Evolutionary conservation across 2,329 filamentous ascomycete genomes (phyloP).

Genomic region (Didymellaceae sp.): DNA sequence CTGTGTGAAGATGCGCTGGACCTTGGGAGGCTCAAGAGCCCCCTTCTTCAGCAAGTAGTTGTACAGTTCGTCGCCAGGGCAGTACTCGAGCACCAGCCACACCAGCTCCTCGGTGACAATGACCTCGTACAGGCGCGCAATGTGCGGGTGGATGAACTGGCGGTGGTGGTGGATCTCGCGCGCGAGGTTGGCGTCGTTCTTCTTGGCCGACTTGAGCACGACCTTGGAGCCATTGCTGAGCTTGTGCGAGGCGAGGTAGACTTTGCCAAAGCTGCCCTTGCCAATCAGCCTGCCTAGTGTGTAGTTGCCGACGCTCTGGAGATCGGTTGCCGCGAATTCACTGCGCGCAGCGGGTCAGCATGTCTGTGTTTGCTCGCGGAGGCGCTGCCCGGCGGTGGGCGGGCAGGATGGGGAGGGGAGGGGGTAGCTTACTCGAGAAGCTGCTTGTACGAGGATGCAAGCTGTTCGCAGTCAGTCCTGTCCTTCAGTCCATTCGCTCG

Average conservation of each 20-base stretch:
- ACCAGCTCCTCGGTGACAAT: conserved; percentile 95
- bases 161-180: conserved; percentile 98
- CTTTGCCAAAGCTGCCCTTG: conserved; percentile 97
- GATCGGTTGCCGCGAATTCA: conserved; percentile 91
- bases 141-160: conserved; percentile 97
- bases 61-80: conserved; percentile 94
- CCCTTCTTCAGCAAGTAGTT: conserved; percentile 92
- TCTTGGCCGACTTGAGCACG: conserved; percentile 96
- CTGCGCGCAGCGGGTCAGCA: conserved; percentile 56
- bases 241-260: conserved; percentile 94
- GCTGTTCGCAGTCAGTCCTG: conserved; percentile 59
- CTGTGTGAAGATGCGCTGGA: conserved; percentile 95
- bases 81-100: conserved; percentile 97
- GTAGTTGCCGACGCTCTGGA: conserved; percentile 94
- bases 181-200: conserved; percentile 92
- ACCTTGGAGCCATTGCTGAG: conserved; percentile 99
- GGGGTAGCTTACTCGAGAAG: conserved; percentile 91
- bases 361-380: conserved; percentile 1
- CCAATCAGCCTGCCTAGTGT: conserved; percentile 89
- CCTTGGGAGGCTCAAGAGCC: conserved; percentile 80
- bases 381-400: background rate
- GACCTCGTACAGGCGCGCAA: conserved; percentile 94
- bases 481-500: background rate
- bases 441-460: conserved; percentile 95
- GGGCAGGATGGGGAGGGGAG: background rate